A percentile compares a stretch with the other conserved stretches of the same genome.
Conservation (phyloP, 805 yeast species). For the Spathaspora hagerdaliae region DNA sequence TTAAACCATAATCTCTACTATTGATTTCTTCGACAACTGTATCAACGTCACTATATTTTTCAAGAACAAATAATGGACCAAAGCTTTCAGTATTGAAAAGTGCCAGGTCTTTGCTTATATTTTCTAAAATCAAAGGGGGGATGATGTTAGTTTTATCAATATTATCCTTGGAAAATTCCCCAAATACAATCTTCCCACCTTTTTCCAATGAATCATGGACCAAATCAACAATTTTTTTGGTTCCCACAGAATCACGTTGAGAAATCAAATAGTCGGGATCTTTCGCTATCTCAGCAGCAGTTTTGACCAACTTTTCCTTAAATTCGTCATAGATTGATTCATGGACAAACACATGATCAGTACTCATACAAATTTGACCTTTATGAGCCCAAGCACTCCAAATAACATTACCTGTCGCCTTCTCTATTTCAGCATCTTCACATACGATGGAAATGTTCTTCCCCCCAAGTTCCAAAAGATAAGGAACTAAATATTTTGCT, state of each 20-base stretch:
- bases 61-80: conserved; percentile 39
- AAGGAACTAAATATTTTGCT: conserved; percentile 36
- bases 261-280: conserved; percentile 18
- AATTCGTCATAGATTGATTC: conserved; percentile 29
- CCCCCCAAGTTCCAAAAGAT: conserved; percentile 43
- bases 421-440: conserved; percentile 27
- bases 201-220: conserved; percentile 33
- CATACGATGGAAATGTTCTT: conserved; percentile 35
- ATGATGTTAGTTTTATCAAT: background rate
- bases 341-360: conserved; percentile 36
- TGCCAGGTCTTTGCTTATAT: conserved; percentile 25
- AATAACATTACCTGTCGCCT: conserved; percentile 23
- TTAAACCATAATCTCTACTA: conserved; percentile 30
- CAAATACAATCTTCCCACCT: conserved; percentile 33
- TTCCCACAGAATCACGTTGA: conserved; percentile 26
- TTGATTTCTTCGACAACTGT: conserved; percentile 22
- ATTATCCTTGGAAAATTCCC: conserved; percentile 8
- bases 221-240: conserved; percentile 17
- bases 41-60: conserved; percentile 17
- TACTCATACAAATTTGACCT: conserved; percentile 48
- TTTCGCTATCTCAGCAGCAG: conserved; percentile 10
- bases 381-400: conserved; percentile 39
- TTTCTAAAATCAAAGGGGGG: conserved; percentile 29
- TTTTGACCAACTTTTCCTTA: conserved; percentile 11
- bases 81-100: conserved; percentile 33